Conservation (phyloP, 331 rosid genomes). For the Rosa hybrid region DNA sequence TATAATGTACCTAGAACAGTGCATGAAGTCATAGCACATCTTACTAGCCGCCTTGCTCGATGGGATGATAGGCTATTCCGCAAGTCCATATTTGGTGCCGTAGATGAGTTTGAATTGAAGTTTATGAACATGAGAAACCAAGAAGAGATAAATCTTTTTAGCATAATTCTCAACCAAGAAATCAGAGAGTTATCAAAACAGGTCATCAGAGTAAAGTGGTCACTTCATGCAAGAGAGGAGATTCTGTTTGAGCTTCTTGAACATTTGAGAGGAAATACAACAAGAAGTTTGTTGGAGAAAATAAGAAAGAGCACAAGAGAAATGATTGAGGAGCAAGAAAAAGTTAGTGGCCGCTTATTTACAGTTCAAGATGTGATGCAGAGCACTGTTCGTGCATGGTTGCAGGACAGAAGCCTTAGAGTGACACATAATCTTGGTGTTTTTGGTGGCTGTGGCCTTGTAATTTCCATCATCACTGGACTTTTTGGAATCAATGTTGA, state of each 20-base stretch:
- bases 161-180: conserved; percentile 83
- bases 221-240: conserved; percentile 95
- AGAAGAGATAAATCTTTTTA: conserved; percentile 80
- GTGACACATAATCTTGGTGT: too few relatives aligned
- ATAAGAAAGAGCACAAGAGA: too few relatives aligned
- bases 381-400: too few relatives aligned
- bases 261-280: conserved; percentile 65
- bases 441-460: conserved; percentile 46
- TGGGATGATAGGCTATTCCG: conserved; percentile 96
- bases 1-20: conserved; percentile 67
- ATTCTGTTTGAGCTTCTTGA: conserved; percentile 79
- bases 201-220: conserved; percentile 98
- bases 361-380: too few relatives aligned
- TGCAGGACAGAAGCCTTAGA: too few relatives aligned
- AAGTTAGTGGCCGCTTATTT: too few relatives aligned
- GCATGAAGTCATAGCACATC: conserved; percentile 80
- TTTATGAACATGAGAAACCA: conserved; percentile 96
- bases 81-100: conserved; percentile 77
- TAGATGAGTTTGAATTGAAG: conserved; percentile 87
- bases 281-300: conserved; percentile 28
- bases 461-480: conserved; percentile 83
- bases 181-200: conserved; percentile 79
- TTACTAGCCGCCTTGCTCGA: conserved; percentile 71
- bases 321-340: too few relatives aligned
- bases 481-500: conserved; percentile 93